Evolutionary conservation across 768 basidiomycete genomes (phyloP), one percentile per base, ranked within the genome.

Genomic region (Auricularia heimuer): DNA sequence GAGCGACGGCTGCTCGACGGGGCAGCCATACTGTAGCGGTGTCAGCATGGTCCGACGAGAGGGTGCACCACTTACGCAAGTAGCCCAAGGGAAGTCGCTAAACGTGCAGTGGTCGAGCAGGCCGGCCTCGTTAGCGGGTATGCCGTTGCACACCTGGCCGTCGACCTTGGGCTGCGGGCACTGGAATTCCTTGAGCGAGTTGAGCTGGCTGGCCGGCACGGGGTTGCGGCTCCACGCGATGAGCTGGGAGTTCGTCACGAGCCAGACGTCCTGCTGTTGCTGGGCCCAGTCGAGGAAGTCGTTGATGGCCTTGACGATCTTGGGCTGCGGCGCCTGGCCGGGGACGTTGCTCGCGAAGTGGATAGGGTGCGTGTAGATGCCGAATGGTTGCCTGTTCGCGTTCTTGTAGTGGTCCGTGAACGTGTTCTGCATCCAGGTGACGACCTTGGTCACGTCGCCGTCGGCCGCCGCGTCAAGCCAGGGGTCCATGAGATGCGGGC

Each of bases 251-350:
- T 78, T 85, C 1, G 85, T 85, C 8, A 91, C 86, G 65, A 91
- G 87, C 88, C 88, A 88, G 0, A 88, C 87, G 72, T 90, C 81
- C 61, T 79, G 79, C 71, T 88, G 85, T 67, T 80, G 68, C 70
- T 92, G 90, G 0, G 85, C 89, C 90, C 90, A 92, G 73, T 92
- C 89, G 42, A 92, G 77, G 78, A 90, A 92, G 21, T 79, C 70
- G 70, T 92, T 91, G 72, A 92, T 83, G 89, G 90, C 90, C 35
- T 79, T 70, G 69, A 91, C 86, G 3, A 85, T 87, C 2, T 3
- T 77, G 73, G 3, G 78, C 74, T 16, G 75, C 73, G 16, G 85
- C 80, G 62, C 88, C 87, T 18, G 89, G 87, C 66, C 56, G n/a
- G 64, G 45, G 0, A 65, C 67, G 42, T 36, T 63, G 35, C 8